Percentiles rank a stretch among this genome's conserved stretches.
These are phyloP conservation scores for Trichoderma sp. DNA, from an alignment of 2,329 filamentous ascomycete genomes.

Conservation along the genomic window DNA sequence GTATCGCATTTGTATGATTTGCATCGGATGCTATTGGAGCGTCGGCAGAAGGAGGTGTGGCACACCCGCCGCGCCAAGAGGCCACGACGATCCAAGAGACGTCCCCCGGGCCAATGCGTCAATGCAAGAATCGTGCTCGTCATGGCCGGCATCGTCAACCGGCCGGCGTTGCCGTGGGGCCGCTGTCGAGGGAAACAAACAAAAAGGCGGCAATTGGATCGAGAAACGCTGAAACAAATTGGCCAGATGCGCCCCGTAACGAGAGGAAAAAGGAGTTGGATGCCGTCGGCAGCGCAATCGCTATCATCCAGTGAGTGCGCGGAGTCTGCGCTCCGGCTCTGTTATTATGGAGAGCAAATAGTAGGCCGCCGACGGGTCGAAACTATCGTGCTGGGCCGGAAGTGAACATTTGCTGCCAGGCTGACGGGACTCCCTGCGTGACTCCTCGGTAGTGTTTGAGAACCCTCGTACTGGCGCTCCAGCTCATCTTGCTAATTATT, in stretches of 20 bases:
- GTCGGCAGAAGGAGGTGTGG: slow-evolving; percentile 9
- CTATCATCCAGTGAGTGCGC: background rate
- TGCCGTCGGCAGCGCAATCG: background rate
- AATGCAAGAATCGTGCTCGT: slow-evolving; percentile 15
- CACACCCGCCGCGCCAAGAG: slow-evolving; percentile 13
- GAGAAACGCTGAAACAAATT: slow-evolving; percentile 15
- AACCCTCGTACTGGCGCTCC: background rate
- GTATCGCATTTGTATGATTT: slow-evolving; percentile 11
- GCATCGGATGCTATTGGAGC: slow-evolving; percentile 21
- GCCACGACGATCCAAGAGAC: slow-evolving; percentile 1
- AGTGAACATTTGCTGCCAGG: background rate
- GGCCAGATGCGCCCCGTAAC: background rate
- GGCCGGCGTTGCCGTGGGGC: slow-evolving; percentile 20
- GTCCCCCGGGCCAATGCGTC: slow-evolving; percentile 9
- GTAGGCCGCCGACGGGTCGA: background rate
- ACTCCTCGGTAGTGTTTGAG: slow-evolving; percentile 5
- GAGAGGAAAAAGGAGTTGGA: slow-evolving; percentile 6
- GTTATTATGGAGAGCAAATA: background rate
- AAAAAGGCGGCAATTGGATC: background rate
- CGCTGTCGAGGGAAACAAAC: slow-evolving; percentile 18
- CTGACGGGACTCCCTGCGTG: slow-evolving; percentile 19
- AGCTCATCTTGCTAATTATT: background rate
- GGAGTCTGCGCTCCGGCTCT: background rate
- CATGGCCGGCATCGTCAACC: slow-evolving; percentile 19
- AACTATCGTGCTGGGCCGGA: background rate